These are phyloP conservation scores for Fusarium torulosum DNA, from an alignment of 2,329 filamentous ascomycete genomes.

Conservation along the genomic window DNA sequence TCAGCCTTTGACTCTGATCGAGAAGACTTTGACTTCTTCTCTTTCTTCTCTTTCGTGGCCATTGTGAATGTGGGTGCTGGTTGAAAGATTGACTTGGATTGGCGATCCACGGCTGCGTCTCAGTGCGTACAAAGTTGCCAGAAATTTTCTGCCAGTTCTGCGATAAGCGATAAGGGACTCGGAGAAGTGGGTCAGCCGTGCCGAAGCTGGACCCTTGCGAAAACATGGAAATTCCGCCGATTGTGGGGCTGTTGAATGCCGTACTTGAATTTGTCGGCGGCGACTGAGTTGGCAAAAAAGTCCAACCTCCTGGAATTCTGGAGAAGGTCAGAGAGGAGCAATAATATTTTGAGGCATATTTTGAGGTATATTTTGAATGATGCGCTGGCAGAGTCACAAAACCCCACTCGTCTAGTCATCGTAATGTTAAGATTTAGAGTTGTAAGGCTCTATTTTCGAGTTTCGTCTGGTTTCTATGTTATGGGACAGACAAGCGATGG, in stretches of 20 bases:
- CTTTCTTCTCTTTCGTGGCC: slow-evolving; percentile 48
- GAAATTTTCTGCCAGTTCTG: slow-evolving; percentile 16
- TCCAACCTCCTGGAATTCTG: slow-evolving; percentile 21
- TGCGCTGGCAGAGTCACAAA: not conserved
- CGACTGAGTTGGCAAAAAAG: slow-evolving; percentile 7
- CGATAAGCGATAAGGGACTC: slow-evolving; percentile 49
- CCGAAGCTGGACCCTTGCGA: slow-evolving; percentile 32
- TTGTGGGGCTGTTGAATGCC: slow-evolving; percentile 25
- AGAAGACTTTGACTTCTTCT: slow-evolving; percentile 40
- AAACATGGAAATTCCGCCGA: slow-evolving; percentile 13
- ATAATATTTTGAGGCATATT: not conserved
- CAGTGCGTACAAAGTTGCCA: slow-evolving; percentile 28
- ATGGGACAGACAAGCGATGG: not conserved
- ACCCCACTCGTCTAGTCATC: not conserved
- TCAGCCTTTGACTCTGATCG: slow-evolving; percentile 33
- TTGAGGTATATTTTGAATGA: not conserved
- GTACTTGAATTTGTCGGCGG: slow-evolving; percentile 3
- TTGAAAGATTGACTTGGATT: slow-evolving; percentile 5
- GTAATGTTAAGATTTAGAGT: not conserved
- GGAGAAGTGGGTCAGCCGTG: slow-evolving; percentile 26
- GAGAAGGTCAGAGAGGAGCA: slow-evolving; percentile 9
- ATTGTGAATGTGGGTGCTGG: slow-evolving; percentile 35
- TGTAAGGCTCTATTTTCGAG: not conserved
- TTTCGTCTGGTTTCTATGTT: not conserved
- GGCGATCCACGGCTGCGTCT: slow-evolving; percentile 5